A percentile compares a stretch with the other conserved stretches of the same genome.
phyloP scores from a whole-genome alignment of 441 rosid species.

The Arabidopsis hybrid region DNA sequence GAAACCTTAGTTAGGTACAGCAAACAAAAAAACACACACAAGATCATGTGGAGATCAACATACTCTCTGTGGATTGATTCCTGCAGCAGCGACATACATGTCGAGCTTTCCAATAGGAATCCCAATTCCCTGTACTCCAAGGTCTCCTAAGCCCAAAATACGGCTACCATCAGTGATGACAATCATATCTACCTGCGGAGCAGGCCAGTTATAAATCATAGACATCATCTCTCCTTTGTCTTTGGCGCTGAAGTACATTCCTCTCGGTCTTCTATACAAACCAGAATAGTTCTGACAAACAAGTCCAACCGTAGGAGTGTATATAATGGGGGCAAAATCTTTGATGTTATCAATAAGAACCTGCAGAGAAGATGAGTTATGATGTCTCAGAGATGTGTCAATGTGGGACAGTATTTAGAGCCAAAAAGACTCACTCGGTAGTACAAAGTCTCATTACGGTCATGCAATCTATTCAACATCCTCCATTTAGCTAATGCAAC shows the following conservation, averaged over 20 bases:
- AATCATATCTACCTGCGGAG: conserved; percentile 96
- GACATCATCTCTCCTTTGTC: conserved; percentile 99
- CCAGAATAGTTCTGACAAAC: conserved; percentile 99
- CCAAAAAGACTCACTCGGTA: conserved; percentile 71
- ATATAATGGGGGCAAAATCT: conserved; percentile 93
- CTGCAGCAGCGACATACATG: conserved; percentile 97
- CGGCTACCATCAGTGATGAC: conserved; percentile 98
- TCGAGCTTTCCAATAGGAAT: conserved; percentile 98
- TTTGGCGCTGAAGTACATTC: conserved; percentile 99
- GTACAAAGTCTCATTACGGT: conserved; percentile 96
- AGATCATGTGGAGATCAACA: conserved; percentile 19
- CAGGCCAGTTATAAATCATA: conserved; percentile 99
- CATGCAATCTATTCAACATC: conserved; percentile 94
- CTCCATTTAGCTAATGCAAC: conserved; percentile 96
- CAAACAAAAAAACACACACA: neutral
- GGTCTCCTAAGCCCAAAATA: conserved; percentile 98
- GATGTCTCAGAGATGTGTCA: neutral
- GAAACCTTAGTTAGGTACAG: neutral
- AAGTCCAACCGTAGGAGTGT: conserved; percentile 96
- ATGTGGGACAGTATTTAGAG: conserved; percentile 16
- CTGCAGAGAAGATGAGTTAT: conserved; percentile 49
- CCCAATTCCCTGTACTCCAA: conserved; percentile 98
- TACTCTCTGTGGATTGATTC: conserved; percentile 95
- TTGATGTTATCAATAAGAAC: conserved; percentile 95
- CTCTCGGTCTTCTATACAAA: conserved; percentile 94